Evolutionary conservation across 1,284 basidiomycete species (phyloP).

Genomic region (Sanghuangporus baumii): DNA sequence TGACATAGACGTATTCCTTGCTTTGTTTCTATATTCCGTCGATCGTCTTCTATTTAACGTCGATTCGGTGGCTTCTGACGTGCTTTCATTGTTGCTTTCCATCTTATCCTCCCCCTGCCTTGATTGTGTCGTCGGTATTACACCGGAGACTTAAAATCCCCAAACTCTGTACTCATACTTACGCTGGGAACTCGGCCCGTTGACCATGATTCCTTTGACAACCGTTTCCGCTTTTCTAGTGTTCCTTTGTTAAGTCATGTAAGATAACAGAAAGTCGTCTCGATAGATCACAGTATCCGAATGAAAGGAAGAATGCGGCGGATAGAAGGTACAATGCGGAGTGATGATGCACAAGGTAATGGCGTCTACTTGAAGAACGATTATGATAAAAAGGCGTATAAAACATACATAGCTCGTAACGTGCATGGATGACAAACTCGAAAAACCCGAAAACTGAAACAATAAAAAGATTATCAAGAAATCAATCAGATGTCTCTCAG

Average conservation of each 20-base stretch:
- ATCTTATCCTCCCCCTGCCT: constrained; percentile 1
- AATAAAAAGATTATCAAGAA: neutral
- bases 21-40: constrained; percentile 3
- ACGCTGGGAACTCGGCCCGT: neutral
- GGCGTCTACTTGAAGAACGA: neutral
- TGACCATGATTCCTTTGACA: neutral
- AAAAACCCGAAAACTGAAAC: neutral
- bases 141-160: neutral
- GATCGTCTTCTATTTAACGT: neutral
- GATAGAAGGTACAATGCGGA: neutral
- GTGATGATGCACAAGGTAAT: neutral
- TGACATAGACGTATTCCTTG: constrained; percentile 3
- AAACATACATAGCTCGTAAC: neutral
- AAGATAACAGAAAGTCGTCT: neutral
- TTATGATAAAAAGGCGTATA: neutral
- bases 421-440: neutral
- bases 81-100: neutral
- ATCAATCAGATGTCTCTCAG: neutral
- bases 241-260: neutral
- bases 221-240: neutral
- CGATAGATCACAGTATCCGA: neutral
- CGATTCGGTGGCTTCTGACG: neutral
- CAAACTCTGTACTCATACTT: constrained; percentile 8
- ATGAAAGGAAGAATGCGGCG: neutral
- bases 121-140: constrained; percentile 1